phyloP scores from a whole-genome alignment of 371 early-diverging fungal species.

The Syncephalastrum contaminatum region DNA sequence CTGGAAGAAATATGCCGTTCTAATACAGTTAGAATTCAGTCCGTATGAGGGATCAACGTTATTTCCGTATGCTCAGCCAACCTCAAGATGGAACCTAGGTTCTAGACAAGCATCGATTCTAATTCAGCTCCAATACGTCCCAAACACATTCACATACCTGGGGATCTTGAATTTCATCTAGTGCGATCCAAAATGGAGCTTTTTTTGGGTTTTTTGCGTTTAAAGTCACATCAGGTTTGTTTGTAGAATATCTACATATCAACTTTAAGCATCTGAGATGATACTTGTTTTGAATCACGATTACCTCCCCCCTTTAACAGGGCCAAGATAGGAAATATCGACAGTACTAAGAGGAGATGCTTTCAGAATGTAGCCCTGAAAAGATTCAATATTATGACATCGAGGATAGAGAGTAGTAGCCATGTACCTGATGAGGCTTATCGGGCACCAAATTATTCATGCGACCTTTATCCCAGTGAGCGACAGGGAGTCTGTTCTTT shows the following conservation, averaged over 20 bases:
- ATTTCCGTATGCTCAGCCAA: constrained; percentile 2
- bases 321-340: not conserved
- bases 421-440: constrained; percentile 27
- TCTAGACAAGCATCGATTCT: constrained; percentile 24
- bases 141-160: constrained; percentile 37
- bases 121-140: not conserved
- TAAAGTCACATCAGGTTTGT: not conserved
- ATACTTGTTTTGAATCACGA: not conserved
- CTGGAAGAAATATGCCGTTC: constrained; percentile 60
- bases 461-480: constrained; percentile 19
- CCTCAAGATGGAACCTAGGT: constrained; percentile 64
- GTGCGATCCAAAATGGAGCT: constrained; percentile 48
- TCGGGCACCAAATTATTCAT: constrained; percentile 25
- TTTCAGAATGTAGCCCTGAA: constrained; percentile 21
- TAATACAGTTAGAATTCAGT: constrained; percentile 5
- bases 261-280: not conserved
- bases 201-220: not conserved
- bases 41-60: too few relatives aligned
- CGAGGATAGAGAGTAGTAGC: not conserved
- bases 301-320: constrained; percentile 2
- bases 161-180: constrained; percentile 68
- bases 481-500: constrained; percentile 9
- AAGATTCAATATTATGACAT: not conserved
- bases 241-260: not conserved
- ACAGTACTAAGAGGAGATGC: constrained; percentile 12